phyloP scores from a whole-genome alignment of 495 filamentous ascomycete genomes.

The Hyaloscypha bicolor region DNA sequence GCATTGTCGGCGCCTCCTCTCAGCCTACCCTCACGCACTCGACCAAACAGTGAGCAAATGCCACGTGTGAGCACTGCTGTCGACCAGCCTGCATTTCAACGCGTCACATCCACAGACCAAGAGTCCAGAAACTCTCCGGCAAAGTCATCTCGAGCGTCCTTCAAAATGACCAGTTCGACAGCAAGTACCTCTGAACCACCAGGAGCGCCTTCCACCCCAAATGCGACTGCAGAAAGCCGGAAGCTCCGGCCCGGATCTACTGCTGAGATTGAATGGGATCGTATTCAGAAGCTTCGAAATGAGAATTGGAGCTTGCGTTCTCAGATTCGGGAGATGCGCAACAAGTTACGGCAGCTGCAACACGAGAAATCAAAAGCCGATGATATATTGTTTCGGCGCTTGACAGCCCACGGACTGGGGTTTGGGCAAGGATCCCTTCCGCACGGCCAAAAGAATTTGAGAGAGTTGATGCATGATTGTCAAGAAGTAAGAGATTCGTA shows the following conservation, averaged over 20 bases:
- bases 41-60: not conserved
- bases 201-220: not conserved
- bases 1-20: not conserved
- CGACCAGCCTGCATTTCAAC: not conserved
- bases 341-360: not conserved
- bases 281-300: not conserved
- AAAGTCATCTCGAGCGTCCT: not conserved
- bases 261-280: not conserved
- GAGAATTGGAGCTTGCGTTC: not conserved
- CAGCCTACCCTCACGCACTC: not conserved
- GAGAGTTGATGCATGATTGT: not conserved
- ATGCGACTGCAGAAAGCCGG: not conserved
- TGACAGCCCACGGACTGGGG: not conserved
- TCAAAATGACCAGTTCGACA: not conserved
- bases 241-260: not conserved
- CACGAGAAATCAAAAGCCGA: not conserved
- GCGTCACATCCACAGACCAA: not conserved
- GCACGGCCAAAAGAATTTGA: not conserved
- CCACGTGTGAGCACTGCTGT: not conserved
- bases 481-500: constrained; percentile 1
- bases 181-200: not conserved
- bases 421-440: not conserved
- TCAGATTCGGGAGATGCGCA: constrained; percentile 3
- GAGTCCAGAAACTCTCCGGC: not conserved
- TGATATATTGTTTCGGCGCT: not conserved